phyloP scores from a whole-genome alignment of 331 rosid genomes.

The Telfairia occidentalis region DNA sequence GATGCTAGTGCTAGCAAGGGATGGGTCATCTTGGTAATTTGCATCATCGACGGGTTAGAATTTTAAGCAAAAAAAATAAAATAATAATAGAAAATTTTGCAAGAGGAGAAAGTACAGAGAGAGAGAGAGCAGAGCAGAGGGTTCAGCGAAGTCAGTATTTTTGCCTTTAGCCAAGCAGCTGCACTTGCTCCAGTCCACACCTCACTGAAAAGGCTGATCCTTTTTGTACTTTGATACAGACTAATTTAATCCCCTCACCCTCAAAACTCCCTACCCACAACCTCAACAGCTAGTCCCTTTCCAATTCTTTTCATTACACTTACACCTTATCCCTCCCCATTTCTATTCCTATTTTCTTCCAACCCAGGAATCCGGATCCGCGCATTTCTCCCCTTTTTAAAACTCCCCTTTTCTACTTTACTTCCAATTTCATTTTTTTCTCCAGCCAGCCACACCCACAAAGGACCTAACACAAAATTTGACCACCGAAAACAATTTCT shows the following conservation, averaged over 20 bases:
- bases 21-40: constrained; percentile 8
- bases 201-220: constrained; percentile 11
- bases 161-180: constrained; percentile 15
- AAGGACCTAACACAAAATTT: too few relatives aligned
- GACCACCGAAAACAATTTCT: too few relatives aligned
- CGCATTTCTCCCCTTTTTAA: too few relatives aligned
- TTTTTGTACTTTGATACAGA: constrained; percentile 9
- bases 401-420: too few relatives aligned
- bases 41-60: neutral
- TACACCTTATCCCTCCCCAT: neutral
- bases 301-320: constrained; percentile 10
- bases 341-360: neutral
- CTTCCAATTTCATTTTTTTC: too few relatives aligned
- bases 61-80: neutral
- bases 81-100: neutral
- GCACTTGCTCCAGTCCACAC: constrained; percentile 12
- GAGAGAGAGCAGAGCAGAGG: neutral
- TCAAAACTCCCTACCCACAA: neutral
- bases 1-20: neutral
- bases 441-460: too few relatives aligned
- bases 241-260: constrained; percentile 6
- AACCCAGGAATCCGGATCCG: neutral
- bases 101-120: constrained; percentile 7
- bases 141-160: constrained; percentile 10
- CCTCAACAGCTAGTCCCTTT: constrained; percentile 8